Evolutionary conservation across 2,329 filamentous ascomycete species (phyloP), one percentile per base, ranked within the genome.

Genomic region (Fusarium albidum): DNA sequence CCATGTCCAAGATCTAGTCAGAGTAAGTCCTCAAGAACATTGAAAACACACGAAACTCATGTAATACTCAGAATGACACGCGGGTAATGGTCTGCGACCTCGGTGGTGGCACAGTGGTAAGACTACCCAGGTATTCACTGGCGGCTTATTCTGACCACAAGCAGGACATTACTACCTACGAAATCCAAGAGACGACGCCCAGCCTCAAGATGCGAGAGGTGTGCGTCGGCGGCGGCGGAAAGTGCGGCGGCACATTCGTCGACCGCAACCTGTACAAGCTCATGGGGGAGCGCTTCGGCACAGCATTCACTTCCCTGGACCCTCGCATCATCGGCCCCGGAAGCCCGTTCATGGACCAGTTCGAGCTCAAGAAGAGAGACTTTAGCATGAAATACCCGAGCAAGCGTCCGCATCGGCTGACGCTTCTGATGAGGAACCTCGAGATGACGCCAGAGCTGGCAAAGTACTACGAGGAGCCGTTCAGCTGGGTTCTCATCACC

Each of bases 1-100:
- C 10, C 27, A 21, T 13, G 4, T 56, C 1, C 40, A 52, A 13
- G 15, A 28, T 15, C 90, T 89, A 55, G 85, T 90, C 4, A 77
- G 87, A 63, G 55, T 54, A 27, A 29, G 43, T 26, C 82, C 81
- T 13, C 11, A 15, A 15, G 6, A 27, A 3, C 10, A 4, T 10
- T 33, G 28, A 31, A 11, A 4, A 9, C 29, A 9, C 29, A 37
- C 11, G 12, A 21, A 4, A 6, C 46, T 35, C 6, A 47, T 6
- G 25, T n/a, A 7, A 12, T 11, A 15, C 27, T 5, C 5, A 52
- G 49, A 4, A 12, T 13, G 49, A 29, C 12, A 15, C 49, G 15
- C 26, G 35, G 3, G 42, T 46, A 1, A 52, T 52, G 49, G 32
- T 52, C 14, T 52, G 49, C n/a, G 49, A 52, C 13, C 38, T 35